phyloP scores from a whole-genome alignment of 2,329 filamentous ascomycete species.

The Colletotrichum tofieldiae region DNA sequence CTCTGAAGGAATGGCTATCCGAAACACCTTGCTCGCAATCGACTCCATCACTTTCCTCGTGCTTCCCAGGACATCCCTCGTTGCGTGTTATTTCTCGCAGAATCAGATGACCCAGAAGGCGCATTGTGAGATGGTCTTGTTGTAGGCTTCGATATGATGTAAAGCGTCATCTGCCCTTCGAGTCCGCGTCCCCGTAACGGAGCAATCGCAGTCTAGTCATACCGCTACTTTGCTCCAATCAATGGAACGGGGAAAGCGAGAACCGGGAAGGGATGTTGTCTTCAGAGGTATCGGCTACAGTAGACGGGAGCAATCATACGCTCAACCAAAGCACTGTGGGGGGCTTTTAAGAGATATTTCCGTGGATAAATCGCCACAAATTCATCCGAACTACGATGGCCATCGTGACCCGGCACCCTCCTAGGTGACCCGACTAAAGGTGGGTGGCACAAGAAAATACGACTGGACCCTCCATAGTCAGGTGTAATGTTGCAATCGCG shows the following conservation, averaged over 20 bases:
- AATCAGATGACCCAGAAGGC: background rate
- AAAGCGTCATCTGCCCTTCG: background rate
- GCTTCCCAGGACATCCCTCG: background rate
- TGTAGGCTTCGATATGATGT: background rate
- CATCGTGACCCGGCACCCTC: background rate
- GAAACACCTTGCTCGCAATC: no score
- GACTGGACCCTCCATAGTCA: background rate
- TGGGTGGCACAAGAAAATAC: background rate
- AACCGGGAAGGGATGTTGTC: no score
- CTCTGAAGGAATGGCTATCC: background rate
- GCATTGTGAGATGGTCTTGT: background rate
- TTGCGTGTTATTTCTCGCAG: background rate
- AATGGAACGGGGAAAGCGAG: background rate
- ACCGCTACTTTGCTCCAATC: background rate
- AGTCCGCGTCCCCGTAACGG: background rate
- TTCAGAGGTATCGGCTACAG: no score
- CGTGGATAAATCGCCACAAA: background rate
- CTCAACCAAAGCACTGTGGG: background rate
- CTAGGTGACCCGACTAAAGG: background rate
- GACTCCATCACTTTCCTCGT: background rate
- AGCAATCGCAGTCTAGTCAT: no score
- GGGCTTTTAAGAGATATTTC: background rate
- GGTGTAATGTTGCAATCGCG: slow-evolving; percentile 3
- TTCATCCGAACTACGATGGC: background rate
- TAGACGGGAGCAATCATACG: no score